A percentile compares a stretch with the other conserved stretches of the same genome.
These are phyloP conservation scores for Pseudogymnoascus sp. DNA, from an alignment of 2,329 filamentous ascomycete genomes.

Conservation along the genomic window DNA sequence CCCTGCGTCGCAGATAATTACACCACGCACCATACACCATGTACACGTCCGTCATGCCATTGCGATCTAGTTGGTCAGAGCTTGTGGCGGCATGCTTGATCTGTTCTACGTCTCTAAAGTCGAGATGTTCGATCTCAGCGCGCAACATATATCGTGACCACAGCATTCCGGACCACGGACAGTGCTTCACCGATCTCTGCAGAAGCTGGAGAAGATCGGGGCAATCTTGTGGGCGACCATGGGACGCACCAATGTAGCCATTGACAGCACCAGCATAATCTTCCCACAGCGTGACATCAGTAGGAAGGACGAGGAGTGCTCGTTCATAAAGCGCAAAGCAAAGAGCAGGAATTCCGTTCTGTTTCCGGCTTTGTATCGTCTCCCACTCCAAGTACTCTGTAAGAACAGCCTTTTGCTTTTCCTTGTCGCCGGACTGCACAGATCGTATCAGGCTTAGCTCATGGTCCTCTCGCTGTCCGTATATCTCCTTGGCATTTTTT, in stretches of 20 bases:
- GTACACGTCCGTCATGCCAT: conserved; percentile 79
- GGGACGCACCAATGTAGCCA: conserved; percentile 14
- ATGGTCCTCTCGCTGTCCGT: conserved; percentile 55
- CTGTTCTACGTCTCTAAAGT: conserved; percentile 73
- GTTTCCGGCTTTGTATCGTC: conserved; percentile 51
- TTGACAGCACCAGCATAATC: conserved; percentile 47
- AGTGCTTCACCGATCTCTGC: conserved; percentile 77
- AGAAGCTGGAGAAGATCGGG: conserved; percentile 59
- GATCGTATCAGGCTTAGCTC: conserved; percentile 59
- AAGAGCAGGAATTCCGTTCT: conserved; percentile 40
- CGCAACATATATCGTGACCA: conserved; percentile 86
- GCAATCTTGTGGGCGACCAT: conserved; percentile 26
- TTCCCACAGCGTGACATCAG: conserved; percentile 70
- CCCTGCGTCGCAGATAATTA: conserved; percentile 78
- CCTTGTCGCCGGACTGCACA: conserved; percentile 44
- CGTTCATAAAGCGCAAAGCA: conserved; percentile 67
- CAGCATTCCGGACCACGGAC: conserved; percentile 82
- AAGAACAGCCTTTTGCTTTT: conserved; percentile 44
- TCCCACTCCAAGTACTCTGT: conserved; percentile 81
- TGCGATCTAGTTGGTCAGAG: conserved; percentile 72
- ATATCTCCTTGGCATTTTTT: conserved; percentile 53
- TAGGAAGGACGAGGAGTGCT: conserved; percentile 64
- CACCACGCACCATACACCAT: conserved; percentile 94
- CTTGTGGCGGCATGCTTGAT: conserved; percentile 91
- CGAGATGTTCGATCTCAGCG: conserved; percentile 67